Conservation (phyloP, 768 basidiomycete species). For the Podaxis sp. region DNA sequence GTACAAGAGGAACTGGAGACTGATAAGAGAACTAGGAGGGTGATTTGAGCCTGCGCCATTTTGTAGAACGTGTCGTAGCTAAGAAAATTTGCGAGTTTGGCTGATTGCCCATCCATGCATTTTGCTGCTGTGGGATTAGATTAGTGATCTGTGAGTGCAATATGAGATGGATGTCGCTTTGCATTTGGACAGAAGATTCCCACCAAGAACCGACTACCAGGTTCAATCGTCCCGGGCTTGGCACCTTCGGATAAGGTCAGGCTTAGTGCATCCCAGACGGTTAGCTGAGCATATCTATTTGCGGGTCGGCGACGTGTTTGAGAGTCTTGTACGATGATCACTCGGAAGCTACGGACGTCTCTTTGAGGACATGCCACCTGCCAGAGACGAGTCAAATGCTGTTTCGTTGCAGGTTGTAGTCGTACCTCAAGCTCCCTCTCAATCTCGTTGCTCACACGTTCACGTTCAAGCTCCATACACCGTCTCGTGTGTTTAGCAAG, state of each 20-base stretch:
- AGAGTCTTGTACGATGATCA: conserved; percentile 65
- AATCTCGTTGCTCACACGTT: conserved; percentile 53
- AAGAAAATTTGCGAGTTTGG: conserved; percentile 67
- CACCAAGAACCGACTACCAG: conserved; percentile 68
- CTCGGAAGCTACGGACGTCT: conserved; percentile 70
- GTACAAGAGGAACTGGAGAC: background rate
- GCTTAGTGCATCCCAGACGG: conserved; percentile 73
- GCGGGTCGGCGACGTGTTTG: conserved; percentile 45
- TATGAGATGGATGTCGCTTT: background rate
- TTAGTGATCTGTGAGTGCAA: conserved; percentile 48
- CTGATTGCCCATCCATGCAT: conserved; percentile 66
- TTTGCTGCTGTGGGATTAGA: conserved; percentile 59
- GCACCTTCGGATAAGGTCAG: conserved; percentile 47
- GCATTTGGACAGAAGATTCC: conserved; percentile 18
- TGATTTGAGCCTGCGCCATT: conserved; percentile 45
- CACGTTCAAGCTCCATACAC: conserved; percentile 43
- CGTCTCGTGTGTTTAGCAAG: conserved; percentile 50
- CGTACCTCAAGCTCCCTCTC: conserved; percentile 71
- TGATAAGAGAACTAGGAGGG: background rate
- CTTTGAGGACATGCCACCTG: conserved; percentile 67
- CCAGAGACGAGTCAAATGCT: background rate
- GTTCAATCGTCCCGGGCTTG: conserved; percentile 45
- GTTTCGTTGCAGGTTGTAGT: conserved; percentile 6
- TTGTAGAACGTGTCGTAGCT: conserved; percentile 58
- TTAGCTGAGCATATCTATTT: conserved; percentile 67